Evolutionary conservation across 2,329 filamentous ascomycete species (phyloP), one percentile per base, ranked within the genome.

Genomic region (Sporothrix protearum): DNA sequence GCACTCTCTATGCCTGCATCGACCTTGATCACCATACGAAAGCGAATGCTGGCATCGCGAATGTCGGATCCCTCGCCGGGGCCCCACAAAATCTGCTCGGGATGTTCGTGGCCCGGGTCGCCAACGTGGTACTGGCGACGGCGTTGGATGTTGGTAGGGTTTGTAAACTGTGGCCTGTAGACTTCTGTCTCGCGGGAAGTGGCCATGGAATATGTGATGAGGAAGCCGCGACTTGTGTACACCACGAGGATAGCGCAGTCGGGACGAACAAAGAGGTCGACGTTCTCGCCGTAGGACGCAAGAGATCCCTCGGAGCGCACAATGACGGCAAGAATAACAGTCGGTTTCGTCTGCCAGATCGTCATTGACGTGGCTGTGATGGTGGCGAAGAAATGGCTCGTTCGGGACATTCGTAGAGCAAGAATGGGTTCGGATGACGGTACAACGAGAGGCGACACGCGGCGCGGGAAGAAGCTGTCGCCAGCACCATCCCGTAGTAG

Each of bases 341-440:
- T 94, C 66, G 96, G 96, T 92, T 95, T 95, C 71, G 93, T 95
- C 82, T 99, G 96, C 96, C 96, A 99, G 75, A 99, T 86, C n/a
- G 92, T 93, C 80, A 99, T 88, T 14, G 92, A 92, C 1, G 92
- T 92, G 5, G 87, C 83, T 0, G 95, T 97, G 78, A 97, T 93
- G 63, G 93, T 93, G 68, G 92, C 92, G 81, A 99, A 97, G 73
- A 89, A 83, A 77, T 94, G 91, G 53, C 94, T 94, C 71, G 87
- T 90, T 59, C 94, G 89, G 1, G 94, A 92, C 53, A 94, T 87
- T 74, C 89, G 89, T 70, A 97, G 83, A 7, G 92, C 92, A 73
- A 93, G 82, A 70, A 97, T 88, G 28, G 86, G 87, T 78, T 91
- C 91, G 78, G 84, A 87, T 61, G 81, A 78, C 22, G 83, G 85